Conservation (phyloP, 2,329 filamentous ascomycete genomes). For the Coleophoma crateriformis region DNA sequence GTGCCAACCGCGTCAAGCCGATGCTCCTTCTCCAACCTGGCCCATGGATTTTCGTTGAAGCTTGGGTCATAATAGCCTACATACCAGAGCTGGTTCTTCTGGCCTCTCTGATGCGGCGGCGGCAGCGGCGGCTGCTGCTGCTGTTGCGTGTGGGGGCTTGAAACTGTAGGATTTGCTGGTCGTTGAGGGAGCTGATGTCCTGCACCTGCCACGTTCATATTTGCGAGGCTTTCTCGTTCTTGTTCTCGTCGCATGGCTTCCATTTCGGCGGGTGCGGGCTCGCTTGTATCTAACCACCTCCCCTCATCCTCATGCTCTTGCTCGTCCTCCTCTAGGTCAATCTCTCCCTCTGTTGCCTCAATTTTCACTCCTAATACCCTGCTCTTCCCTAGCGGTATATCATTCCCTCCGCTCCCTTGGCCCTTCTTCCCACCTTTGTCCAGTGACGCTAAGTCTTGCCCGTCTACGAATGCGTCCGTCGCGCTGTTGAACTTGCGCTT, state of each 20-base stretch:
- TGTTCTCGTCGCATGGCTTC: slow-evolving; percentile 18
- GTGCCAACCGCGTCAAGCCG: slow-evolving; percentile 37
- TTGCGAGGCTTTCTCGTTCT: slow-evolving; percentile 18
- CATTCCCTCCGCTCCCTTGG: slow-evolving; percentile 24
- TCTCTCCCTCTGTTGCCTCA: slow-evolving; percentile 14
- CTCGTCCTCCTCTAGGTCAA: slow-evolving; percentile 16
- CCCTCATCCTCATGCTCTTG: slow-evolving; percentile 10
- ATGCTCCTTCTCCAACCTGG: slow-evolving; percentile 41
- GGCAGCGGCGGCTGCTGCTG: slow-evolving; percentile 9
- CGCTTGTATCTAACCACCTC: slow-evolving; percentile 17
- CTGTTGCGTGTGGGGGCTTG: not conserved
- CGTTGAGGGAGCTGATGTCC: slow-evolving; percentile 6
- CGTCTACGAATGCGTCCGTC: slow-evolving; percentile 42
- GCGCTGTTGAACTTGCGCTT: slow-evolving; percentile 62
- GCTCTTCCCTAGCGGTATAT: slow-evolving; percentile 22
- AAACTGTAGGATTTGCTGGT: slow-evolving; percentile 1
- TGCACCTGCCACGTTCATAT: not conserved
- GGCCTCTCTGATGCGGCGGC: slow-evolving; percentile 12
- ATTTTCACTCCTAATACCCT: slow-evolving; percentile 15
- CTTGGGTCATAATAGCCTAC: slow-evolving; percentile 62
- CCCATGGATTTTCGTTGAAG: slow-evolving; percentile 72
- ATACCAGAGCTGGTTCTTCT: slow-evolving; percentile 50
- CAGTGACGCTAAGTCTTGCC: slow-evolving; percentile 22
- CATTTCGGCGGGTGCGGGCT: slow-evolving; percentile 30
- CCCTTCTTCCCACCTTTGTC: slow-evolving; percentile 27